Evolutionary conservation across 495 filamentous ascomycete genomes (phyloP).

Genomic region (Penicillium coffeae): DNA sequence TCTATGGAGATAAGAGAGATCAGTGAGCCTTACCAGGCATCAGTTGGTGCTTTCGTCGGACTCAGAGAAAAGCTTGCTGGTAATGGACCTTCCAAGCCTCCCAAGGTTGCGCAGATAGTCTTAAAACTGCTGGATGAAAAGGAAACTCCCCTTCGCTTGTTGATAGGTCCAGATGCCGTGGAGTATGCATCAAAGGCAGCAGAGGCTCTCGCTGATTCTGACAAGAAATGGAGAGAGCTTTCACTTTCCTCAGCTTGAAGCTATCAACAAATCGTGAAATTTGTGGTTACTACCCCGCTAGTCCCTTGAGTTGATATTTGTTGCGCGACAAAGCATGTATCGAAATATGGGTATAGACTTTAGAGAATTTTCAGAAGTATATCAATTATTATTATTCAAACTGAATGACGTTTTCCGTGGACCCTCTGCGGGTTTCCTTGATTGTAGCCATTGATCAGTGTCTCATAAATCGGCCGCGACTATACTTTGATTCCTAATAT

Average conservation of each 20-base stretch:
- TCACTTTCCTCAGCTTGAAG: constrained; percentile 9
- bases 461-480: background rate
- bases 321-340: too few species aligned
- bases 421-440: too few species aligned
- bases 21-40: constrained; percentile 23
- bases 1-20: constrained; percentile 23
- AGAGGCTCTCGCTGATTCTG: constrained; percentile 12
- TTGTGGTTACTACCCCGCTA: too few species aligned
- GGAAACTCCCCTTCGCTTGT: constrained; percentile 20
- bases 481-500: background rate
- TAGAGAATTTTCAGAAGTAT: too few species aligned
- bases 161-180: constrained; percentile 26
- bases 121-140: constrained; percentile 12
- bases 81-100: constrained; percentile 8
- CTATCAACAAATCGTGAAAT: too few species aligned
- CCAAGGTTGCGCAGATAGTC: constrained; percentile 23
- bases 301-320: too few species aligned
- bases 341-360: too few species aligned
- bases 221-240: constrained; percentile 22
- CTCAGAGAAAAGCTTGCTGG: background rate
- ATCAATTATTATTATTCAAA: too few species aligned
- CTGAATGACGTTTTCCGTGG: too few species aligned
- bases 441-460: too few species aligned
- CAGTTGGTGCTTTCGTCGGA: constrained; percentile 7
- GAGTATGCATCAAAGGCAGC: constrained; percentile 14